phyloP scores from a whole-genome alignment of 148 eudicot species.

The Chenopodium berlandieri region DNA sequence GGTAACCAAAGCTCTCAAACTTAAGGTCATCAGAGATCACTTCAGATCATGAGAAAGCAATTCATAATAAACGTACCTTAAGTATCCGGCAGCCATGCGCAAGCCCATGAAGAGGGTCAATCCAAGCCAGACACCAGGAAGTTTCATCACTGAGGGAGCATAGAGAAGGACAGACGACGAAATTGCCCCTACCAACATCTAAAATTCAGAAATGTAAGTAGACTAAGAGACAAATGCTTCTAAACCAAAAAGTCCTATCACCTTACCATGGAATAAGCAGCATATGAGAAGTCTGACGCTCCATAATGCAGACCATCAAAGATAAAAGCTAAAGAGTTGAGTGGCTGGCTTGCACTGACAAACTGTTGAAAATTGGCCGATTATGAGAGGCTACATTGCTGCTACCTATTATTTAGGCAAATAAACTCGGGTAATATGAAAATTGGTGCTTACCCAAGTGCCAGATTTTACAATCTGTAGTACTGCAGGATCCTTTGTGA shows the following conservation, averaged over 20 bases:
- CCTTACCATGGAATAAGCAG: conserved; percentile 82
- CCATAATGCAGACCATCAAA: conserved; percentile 93
- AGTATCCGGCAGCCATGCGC: conserved; percentile 65
- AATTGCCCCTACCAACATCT: conserved; percentile 80
- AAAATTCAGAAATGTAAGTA: conserved; percentile 6
- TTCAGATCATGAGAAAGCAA: not conserved
- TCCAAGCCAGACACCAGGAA: conserved; percentile 90
- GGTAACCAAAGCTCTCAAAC: not conserved
- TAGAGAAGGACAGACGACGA: conserved; percentile 66
- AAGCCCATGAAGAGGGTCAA: conserved; percentile 82
- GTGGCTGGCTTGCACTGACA: conserved; percentile 89
- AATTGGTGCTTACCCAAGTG: conserved; percentile 53
- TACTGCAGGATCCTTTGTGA: conserved; percentile 70
- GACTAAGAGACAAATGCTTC: not conserved
- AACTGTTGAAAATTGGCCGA: conserved; percentile 42
- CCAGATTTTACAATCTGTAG: conserved; percentile 63
- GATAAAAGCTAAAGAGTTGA: conserved; percentile 85
- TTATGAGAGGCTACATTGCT: not conserved
- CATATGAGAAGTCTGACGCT: conserved; percentile 82
- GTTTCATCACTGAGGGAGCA: conserved; percentile 63
- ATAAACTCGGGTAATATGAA: not conserved
- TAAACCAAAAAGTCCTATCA: not conserved
- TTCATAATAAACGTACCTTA: conserved; percentile 49
- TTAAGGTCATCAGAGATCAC: not conserved
- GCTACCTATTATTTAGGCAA: not conserved